These are phyloP conservation scores for Cyberlindnera maclurae DNA, from an alignment of 805 yeast genomes.

Conservation along the genomic window DNA sequence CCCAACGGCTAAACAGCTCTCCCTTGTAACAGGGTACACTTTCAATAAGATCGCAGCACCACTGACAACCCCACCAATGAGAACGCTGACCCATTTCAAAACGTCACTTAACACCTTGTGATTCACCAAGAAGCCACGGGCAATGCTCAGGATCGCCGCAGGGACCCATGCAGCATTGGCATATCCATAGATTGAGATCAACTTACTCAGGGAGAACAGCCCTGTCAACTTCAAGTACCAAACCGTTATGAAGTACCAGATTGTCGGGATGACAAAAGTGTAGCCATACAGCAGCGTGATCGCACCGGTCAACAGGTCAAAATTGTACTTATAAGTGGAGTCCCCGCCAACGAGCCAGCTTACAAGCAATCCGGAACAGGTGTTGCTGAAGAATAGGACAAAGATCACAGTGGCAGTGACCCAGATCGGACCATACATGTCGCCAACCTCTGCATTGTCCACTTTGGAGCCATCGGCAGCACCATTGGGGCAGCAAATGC, in stretches of 20 bases:
- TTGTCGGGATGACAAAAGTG: slow-evolving; percentile 56
- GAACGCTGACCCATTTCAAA: slow-evolving; percentile 58
- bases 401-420: slow-evolving; percentile 76
- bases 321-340: slow-evolving; percentile 48
- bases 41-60: slow-evolving; percentile 48
- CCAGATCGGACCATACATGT: slow-evolving; percentile 88
- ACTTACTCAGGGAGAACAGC: slow-evolving; percentile 44
- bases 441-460: slow-evolving; percentile 43
- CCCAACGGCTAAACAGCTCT: slow-evolving; percentile 27
- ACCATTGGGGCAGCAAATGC: slow-evolving; percentile 31
- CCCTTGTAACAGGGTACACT: slow-evolving; percentile 33
- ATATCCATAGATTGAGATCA: slow-evolving; percentile 78
- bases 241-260: slow-evolving; percentile 43
- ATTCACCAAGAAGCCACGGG: slow-evolving; percentile 47
- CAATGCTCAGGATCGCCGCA: slow-evolving; percentile 53
- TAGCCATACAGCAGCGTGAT: slow-evolving; percentile 71
- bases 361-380: slow-evolving; percentile 60
- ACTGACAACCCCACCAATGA: slow-evolving; percentile 53
- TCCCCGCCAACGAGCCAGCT: slow-evolving; percentile 36
- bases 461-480: slow-evolving; percentile 43
- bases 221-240: slow-evolving; percentile 47
- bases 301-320: slow-evolving; percentile 58
- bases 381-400: slow-evolving; percentile 65
- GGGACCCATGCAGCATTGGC: slow-evolving; percentile 84
- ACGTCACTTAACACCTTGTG: slow-evolving; percentile 35